phyloP scores from a whole-genome alignment of 176 grass and related monocot species.

The Dendrocalamus sinicus region DNA sequence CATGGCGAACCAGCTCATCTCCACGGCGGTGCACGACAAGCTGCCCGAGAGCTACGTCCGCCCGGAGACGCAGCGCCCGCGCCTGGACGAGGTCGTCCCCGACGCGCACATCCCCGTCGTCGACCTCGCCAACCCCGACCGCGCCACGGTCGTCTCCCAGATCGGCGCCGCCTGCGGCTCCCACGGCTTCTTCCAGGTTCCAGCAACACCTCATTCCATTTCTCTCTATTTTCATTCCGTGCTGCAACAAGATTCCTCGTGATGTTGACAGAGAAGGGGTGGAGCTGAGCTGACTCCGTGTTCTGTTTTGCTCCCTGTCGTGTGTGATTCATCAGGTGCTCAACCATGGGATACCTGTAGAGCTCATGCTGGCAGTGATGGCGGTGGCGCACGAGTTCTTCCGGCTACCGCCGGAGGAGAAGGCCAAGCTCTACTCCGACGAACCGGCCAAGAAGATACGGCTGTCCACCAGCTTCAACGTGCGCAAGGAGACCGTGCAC shows the following conservation, averaged over 20 bases:
- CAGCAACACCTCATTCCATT: background rate
- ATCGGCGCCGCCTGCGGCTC: conserved; percentile 59
- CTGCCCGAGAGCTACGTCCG: conserved; percentile 70
- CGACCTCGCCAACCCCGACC: conserved; percentile 57
- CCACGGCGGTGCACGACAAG: conserved; percentile 37
- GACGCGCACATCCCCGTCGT: conserved; percentile 71
- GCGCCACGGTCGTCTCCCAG: conserved; percentile 27
- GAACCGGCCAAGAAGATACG: conserved; percentile 87
- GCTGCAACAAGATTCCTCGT: background rate
- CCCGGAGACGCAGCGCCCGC: conserved; percentile 59
- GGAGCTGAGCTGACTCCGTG: background rate
- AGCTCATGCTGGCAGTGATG: conserved; percentile 42
- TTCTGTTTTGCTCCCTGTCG: background rate
- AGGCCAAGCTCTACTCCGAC: conserved; percentile 85
- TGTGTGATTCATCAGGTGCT: conserved; percentile 44
- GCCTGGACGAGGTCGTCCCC: conserved; percentile 53
- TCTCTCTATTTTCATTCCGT: background rate
- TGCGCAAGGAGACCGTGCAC: conserved; percentile 79
- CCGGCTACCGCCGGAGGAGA: conserved; percentile 71
- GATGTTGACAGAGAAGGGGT: background rate
- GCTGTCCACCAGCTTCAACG: conserved; percentile 97
- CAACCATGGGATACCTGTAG: conserved; percentile 61
- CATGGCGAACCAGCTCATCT: conserved; percentile 81
- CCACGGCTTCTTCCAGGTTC: conserved; percentile 84
- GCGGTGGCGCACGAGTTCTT: conserved; percentile 64